Base-by-base conservation (phyloP, 2,329 filamentous ascomycete genomes). In the Colletotrichum plurivorum region DNA sequence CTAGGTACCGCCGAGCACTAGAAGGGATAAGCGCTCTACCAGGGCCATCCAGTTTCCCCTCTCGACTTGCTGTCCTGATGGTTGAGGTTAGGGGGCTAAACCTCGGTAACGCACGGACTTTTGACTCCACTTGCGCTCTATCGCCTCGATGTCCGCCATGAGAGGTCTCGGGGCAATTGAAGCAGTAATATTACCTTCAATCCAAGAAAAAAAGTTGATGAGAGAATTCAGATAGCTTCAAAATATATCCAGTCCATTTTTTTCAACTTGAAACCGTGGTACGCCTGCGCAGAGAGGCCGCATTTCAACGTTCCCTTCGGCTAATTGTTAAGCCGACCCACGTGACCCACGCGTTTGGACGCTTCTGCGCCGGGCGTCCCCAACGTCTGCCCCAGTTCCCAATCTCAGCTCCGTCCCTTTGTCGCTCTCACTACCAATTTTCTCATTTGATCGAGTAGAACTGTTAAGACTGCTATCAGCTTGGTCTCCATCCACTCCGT, bases 381-480 rank as follows among this genome's bases (percentile, higher is more conserved):
- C 69, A 39, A 53, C 56, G 27, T 56, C 59, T 55, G 43, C 77
- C 58, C 52, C 63, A 67, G 48, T 63, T 59, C 53, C 31, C 61
- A 62, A 52, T 49, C 52, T 54, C 70, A 59, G 25, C 51, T 59
- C 25, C 36, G 22, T 53, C 64, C 61, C 67, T 51, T 69, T 75
- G 73, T 77, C 77, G 68, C 75, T 77, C 73, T 73, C 81, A 82
- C 81, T 82, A 82, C 73, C 80, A 82, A 80, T 82, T 83, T 82
- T 78, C 72, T 75, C 73, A 73, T 77, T 70, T 74, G 76, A 74
- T 75, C 75, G 75, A 77, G 74, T 74, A 71, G 65, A 71, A 71
- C 71, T 77, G 78, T 71, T 82, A 82, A 80, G 80, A 81, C 73
- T 63, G 71, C 73, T 75, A 77, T 75, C 77, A 68, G 31, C 48